A percentile compares a stretch with the other conserved stretches of the same genome.
These are phyloP conservation scores for Ceraceosorus guamensis DNA, from an alignment of 1,284 basidiomycete genomes.

Conservation along the genomic window DNA sequence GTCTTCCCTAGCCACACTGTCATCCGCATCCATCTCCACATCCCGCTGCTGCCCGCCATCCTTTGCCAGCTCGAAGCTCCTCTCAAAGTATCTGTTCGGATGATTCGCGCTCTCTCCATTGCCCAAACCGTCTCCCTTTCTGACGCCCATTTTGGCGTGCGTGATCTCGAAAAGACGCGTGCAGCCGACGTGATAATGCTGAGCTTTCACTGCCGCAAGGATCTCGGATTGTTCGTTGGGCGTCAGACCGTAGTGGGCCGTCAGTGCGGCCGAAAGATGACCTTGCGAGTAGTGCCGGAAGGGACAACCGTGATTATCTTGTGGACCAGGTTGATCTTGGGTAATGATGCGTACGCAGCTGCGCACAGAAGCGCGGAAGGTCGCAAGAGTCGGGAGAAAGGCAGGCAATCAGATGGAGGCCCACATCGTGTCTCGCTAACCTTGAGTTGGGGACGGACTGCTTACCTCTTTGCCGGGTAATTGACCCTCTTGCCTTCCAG, in stretches of 20 bases:
- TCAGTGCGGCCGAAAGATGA: slow-evolving; percentile 72
- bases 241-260: slow-evolving; percentile 63
- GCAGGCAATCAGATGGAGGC: not conserved
- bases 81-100: slow-evolving; percentile 71
- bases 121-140: slow-evolving; percentile 82
- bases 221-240: slow-evolving; percentile 80
- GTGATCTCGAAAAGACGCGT: slow-evolving; percentile 94
- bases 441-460: no score
- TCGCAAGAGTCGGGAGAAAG: not conserved
- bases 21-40: not conserved
- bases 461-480: slow-evolving; percentile 82
- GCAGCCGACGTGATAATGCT: slow-evolving; percentile 91
- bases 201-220: slow-evolving; percentile 68
- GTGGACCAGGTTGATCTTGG: slow-evolving; percentile 64
- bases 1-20: not conserved
- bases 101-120: slow-evolving; percentile 83
- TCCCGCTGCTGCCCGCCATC: slow-evolving; percentile 16
- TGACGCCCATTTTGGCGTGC: slow-evolving; percentile 64
- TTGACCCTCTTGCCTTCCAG: slow-evolving; percentile 89
- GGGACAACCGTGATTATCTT: slow-evolving; percentile 83
- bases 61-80: slow-evolving; percentile 50
- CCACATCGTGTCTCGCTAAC: no score
- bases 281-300: slow-evolving; percentile 83
- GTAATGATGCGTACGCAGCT: slow-evolving; percentile 86
- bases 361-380: slow-evolving; percentile 48